These are phyloP conservation scores for Penicillium steckii DNA, from an alignment of 495 filamentous ascomycete genomes.

Conservation along the genomic window DNA sequence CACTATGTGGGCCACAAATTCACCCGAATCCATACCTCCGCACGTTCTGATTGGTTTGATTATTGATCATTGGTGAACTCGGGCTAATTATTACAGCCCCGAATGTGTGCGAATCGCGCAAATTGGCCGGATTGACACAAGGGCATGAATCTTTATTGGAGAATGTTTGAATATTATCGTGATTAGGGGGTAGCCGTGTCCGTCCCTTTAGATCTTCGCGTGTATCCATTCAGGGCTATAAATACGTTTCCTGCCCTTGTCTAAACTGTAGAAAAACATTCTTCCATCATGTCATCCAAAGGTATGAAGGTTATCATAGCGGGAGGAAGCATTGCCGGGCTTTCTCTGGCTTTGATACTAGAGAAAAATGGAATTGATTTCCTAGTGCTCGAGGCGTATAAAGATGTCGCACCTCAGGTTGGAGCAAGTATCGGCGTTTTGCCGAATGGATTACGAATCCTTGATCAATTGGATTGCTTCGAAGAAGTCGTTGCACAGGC, in stretches of 20 bases:
- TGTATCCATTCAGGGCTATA: background rate
- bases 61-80: slow-evolving; percentile 2
- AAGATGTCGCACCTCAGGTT: slow-evolving; percentile 34
- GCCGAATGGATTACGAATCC: slow-evolving; percentile 36
- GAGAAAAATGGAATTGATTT: slow-evolving; percentile 48
- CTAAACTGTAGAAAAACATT: background rate
- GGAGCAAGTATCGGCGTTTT: slow-evolving; percentile 42
- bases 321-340: slow-evolving; percentile 49
- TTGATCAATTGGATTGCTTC: slow-evolving; percentile 48
- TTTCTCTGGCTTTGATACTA: slow-evolving; percentile 49
- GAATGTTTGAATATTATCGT: background rate
- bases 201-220: background rate
- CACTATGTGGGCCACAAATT: background rate
- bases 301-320: slow-evolving; percentile 49
- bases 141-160: background rate
- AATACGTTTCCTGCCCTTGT: background rate
- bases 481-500: slow-evolving; percentile 17
- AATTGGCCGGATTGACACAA: background rate
- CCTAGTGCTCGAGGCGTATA: slow-evolving; percentile 45
- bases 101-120: background rate
- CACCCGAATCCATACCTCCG: background rate
- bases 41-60: slow-evolving; percentile 2
- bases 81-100: background rate
- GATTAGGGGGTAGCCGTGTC: background rate
- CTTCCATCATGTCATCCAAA: background rate